Evolutionary conservation across 1,139 yeast genomes (phyloP), one percentile per base, ranked within the genome.

Genomic region (Hansenula sp.): DNA sequence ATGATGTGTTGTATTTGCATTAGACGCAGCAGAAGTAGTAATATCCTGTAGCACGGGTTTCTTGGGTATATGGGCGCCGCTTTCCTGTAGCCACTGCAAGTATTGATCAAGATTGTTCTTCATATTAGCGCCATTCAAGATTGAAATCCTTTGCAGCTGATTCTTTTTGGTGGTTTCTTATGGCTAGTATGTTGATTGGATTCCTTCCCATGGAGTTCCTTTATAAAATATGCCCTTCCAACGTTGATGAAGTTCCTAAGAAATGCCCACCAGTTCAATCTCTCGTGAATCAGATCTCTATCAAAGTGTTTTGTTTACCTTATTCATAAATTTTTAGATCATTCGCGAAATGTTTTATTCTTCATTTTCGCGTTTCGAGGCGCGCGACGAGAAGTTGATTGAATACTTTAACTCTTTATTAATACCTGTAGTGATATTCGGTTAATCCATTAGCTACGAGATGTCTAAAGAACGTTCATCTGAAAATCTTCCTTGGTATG

Each of bases 401-500:
- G 25, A 21, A 21, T 21, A 21, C 25, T 21, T 21, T 5, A 21
- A 21, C 25, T 21, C 25, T 21, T 21, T 9, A 6, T 9, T 21
- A 21, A 21, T 21, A 21, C 25, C 9, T 21, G 25, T 21, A 9
- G 9, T 11, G n/a, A 32, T 32, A 32, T 6, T 10, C 15, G 3
- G 12, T 31, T 5, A 32, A 8, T 21, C 12, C 6, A 6, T 28
- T 11, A 17, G 17, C 17, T 15, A n/a, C 4, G 30, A 5, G 27
- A 54, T 53, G 56, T 35, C 51, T 6, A 47, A 18, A 16, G 56
- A 54, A 38, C 50, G 58, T 31, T 47, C 59, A 21, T 42, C 47
- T 3, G 76, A 73, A 25, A 74, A 73, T 46, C 59, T 76, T 15
- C 81, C 81, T 16, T 76, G 81, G 59, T 55, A 42, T 25, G 58